Evolutionary conservation across 805 yeast species (phyloP).

Genomic region (Cyberlindnera sargentensis): DNA sequence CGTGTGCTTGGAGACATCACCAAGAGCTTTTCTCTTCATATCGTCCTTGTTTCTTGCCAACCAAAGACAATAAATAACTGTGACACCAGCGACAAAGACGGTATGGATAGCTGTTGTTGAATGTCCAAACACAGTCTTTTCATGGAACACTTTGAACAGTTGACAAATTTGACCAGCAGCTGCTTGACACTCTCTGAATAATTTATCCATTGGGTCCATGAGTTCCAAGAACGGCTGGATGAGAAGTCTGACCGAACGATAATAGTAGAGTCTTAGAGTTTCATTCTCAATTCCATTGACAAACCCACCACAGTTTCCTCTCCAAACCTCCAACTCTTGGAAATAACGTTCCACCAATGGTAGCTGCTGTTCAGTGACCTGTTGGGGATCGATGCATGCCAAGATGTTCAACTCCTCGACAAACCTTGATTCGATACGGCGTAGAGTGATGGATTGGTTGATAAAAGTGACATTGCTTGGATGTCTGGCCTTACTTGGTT

Average conservation of each 20-base stretch:
- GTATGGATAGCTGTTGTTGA: constrained; percentile 63
- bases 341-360: constrained; percentile 45
- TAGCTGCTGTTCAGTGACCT: constrained; percentile 30
- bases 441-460: constrained; percentile 48
- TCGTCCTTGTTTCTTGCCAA: constrained; percentile 56
- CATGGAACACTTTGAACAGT: constrained; percentile 54
- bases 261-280: constrained; percentile 51
- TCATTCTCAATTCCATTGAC: constrained; percentile 48
- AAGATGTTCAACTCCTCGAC: constrained; percentile 43
- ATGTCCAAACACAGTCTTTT: constrained; percentile 54
- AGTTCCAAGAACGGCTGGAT: constrained; percentile 60
- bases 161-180: constrained; percentile 69
- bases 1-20: constrained; percentile 54
- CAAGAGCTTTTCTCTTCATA: constrained; percentile 43
- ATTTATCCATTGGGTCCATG: constrained; percentile 50
- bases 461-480: constrained; percentile 31
- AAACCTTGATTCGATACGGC: constrained; percentile 54
- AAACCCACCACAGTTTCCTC: constrained; percentile 43
- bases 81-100: constrained; percentile 62
- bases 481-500: constrained; percentile 29
- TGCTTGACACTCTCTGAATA: constrained; percentile 61
- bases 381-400: constrained; percentile 21
- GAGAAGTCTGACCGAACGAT: constrained; percentile 50
- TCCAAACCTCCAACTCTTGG: constrained; percentile 51
- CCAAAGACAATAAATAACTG: constrained; percentile 62